Evolutionary conservation across 1,284 basidiomycete species (phyloP), one percentile per base, ranked within the genome.

Genomic region (Peniophora sp.): DNA sequence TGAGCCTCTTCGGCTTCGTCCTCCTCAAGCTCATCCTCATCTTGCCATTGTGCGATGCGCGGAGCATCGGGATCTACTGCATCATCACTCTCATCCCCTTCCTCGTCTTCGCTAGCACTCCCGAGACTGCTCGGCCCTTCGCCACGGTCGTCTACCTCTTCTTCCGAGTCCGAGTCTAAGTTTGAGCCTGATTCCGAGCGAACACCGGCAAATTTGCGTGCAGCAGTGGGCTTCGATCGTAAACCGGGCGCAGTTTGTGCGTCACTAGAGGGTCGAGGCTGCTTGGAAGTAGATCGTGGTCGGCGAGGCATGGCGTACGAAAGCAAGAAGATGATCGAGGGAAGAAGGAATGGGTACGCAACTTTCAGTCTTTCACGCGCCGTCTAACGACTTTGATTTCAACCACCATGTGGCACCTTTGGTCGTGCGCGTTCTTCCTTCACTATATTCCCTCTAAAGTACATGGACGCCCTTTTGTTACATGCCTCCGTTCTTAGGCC

Each of bases 1-100:
- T 59, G 58, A 3, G 54, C 56, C 17, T 58, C 60, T 9, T 56
- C 60, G 20, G 58, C 62, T 34, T 53, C 56, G 5, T 55, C 45
- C 22, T 59, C 58, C 3, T 68, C 62, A 39, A 65, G 47, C 27
- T 64, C 64, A 36, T 68, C 67, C n/a, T 70, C 69, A 45, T 64
- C 65, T 10, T 63, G 57, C 62, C 64, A 68, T 51, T 66, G 65
- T 2, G 61, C 62, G 6, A 63, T 61, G 2, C 66, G 56, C 2
- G 64, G 59, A 3, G 56, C 61, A 46, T 67, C 65, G 1, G 57
- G 56, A 50, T 65, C 57, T 24, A 59, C 56, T 47, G 63, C 56
- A 20, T 62, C 57, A 22, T 56, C 50, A 19, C 51, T 53, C 22
- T 49, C 50, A n/a, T 47, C 19, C 38, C 38, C 55, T 19, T 52